phyloP scores from a whole-genome alignment of 1,284 basidiomycete species.

The Ganoderma resinaceum region DNA sequence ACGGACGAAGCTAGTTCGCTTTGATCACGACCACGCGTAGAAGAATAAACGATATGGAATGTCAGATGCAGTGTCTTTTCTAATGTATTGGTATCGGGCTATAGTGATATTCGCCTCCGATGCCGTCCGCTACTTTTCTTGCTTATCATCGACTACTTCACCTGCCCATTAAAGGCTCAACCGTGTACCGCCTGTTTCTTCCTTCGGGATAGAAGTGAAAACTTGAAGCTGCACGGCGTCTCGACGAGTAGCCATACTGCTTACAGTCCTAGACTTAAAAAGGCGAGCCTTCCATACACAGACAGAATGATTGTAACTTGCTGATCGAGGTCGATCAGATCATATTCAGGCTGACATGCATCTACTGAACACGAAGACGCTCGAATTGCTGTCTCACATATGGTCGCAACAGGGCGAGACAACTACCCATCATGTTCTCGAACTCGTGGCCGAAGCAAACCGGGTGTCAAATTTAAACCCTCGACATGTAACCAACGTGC shows the following conservation, averaged over 20 bases:
- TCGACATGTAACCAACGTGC: background rate
- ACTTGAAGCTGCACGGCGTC: background rate
- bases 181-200: background rate
- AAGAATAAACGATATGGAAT: slow-evolving; percentile 1
- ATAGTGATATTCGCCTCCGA: background rate
- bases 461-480: background rate
- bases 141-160: background rate
- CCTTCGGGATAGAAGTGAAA: background rate
- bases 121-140: background rate
- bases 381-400: slow-evolving; percentile 5
- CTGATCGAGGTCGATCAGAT: background rate
- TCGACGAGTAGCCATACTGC: background rate
- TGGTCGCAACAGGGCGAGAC: slow-evolving; percentile 4
- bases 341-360: background rate
- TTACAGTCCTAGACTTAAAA: background rate
- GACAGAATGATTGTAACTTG: background rate
- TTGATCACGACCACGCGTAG: background rate
- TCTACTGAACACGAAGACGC: slow-evolving; percentile 2
- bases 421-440: background rate
- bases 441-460: background rate
- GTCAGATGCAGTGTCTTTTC: background rate
- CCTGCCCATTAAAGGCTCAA: background rate
- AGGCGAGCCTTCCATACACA: background rate
- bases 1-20: background rate
- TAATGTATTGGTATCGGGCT: background rate